A percentile compares a stretch with the other conserved stretches of the same genome.
phyloP scores from a whole-genome alignment of 768 basidiomycete species.

The Suillus subalutaceus region DNA sequence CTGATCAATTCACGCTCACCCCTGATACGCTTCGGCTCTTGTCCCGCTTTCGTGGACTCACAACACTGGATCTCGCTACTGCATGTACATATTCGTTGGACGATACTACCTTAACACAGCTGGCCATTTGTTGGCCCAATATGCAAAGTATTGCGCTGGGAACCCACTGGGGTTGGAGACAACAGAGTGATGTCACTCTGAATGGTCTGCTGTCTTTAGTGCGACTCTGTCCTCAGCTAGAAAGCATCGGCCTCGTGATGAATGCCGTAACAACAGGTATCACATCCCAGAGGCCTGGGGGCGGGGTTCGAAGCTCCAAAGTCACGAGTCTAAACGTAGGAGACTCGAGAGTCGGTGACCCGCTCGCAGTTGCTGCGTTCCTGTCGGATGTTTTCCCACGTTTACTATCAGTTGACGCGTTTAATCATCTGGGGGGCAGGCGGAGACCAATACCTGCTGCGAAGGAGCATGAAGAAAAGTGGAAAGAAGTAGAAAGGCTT shows the following conservation, averaged over 20 bases:
- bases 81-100: slow-evolving; percentile 10
- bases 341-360: slow-evolving; percentile 3
- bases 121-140: slow-evolving; percentile 10
- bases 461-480: slow-evolving; percentile 6
- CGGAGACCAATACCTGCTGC: slow-evolving; percentile 6
- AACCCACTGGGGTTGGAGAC: slow-evolving; percentile 11
- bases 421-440: slow-evolving; percentile 4
- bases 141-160: slow-evolving; percentile 9
- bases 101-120: slow-evolving; percentile 11
- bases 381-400: slow-evolving; percentile 7
- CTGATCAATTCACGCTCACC: slow-evolving; percentile 4
- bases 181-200: slow-evolving; percentile 7
- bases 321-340: slow-evolving; percentile 9
- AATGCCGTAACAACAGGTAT: slow-evolving; percentile 7
- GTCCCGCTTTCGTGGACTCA: slow-evolving; percentile 7
- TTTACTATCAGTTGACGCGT: not conserved
- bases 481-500: slow-evolving; percentile 8
- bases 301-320: slow-evolving; percentile 1
- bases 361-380: slow-evolving; percentile 8
- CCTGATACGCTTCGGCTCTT: slow-evolving; percentile 8
- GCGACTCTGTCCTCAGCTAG: slow-evolving; percentile 9
- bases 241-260: slow-evolving; percentile 9
- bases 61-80: slow-evolving; percentile 6
- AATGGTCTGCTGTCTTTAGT: slow-evolving; percentile 13
- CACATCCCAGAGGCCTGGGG: slow-evolving; percentile 9